Evolutionary conservation across 2,329 filamentous ascomycete genomes (phyloP), one percentile per base, ranked within the genome.

Genomic region (Fusarium sp.): DNA sequence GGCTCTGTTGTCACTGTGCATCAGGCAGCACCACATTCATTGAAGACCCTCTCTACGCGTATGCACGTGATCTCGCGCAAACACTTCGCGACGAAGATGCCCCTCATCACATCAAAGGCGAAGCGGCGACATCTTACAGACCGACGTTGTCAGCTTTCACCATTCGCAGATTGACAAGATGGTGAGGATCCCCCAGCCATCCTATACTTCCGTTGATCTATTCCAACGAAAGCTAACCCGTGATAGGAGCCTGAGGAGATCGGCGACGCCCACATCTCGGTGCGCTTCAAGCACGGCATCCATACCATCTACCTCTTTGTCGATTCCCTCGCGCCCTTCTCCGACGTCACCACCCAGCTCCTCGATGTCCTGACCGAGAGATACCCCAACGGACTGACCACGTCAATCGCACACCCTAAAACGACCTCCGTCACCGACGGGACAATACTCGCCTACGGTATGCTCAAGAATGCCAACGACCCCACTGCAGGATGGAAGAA

Each of bases 251-350:
- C 74, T 53, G 75, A 79, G 40, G 73, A 46, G 42, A 46, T 84
- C 22, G 82, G 84, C 68, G 86, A 90, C 51, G 83, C 86, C n/a
- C 84, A 88, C 74, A 86, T 89, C 76, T 93, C 92, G 11, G 84
- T 95, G 64, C 88, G 91, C 68, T 91, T 95, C 83, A 94, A 94
- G 81, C 88, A 93, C 80, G 91, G 92, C 78, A 89, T 90, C 66
- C 89, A 91, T 76, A 95, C 92, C 5, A 86, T 94, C 72, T 89
- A 93, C 76, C 85, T 95, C 66, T 91, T 93, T 70, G 86, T 92
- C 53, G 87, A 90, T 42, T 84, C 90, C 6, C 83, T 87, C 16
- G 86, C 87, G 42, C 81, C 90, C 12, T 89, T 94, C 77, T 82
- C 85, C 17, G 81, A 85, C 1, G 83, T 93, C 67, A 90, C 90